These are phyloP conservation scores for Capsicum chinense DNA, from an alignment of 257 asterid genomes.

Conservation along the genomic window DNA sequence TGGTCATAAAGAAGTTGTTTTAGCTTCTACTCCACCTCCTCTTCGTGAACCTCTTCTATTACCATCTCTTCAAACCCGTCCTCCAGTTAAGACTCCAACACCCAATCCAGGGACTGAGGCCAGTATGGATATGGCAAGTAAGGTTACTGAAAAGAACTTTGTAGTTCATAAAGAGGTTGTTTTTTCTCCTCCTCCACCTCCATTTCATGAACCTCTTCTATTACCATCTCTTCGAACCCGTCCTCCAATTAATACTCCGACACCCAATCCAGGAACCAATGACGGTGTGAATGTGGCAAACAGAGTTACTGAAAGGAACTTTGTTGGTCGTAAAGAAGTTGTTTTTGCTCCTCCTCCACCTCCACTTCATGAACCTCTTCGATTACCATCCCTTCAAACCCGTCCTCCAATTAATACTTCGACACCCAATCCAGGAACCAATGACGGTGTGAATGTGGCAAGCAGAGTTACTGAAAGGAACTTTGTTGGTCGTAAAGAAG, in stretches of 20 bases:
- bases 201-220: not conserved
- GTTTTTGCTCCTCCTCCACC: not conserved
- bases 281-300: not conserved
- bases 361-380: not conserved
- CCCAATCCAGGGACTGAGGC: not conserved
- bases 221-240: not conserved
- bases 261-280: not conserved
- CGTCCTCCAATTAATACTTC: not conserved
- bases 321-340: not conserved
- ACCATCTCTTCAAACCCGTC: not conserved
- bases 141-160: not conserved
- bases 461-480: not conserved
- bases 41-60: not conserved
- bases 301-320: not conserved
- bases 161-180: not conserved
- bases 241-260: conserved; percentile 23
- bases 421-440: not conserved
- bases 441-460: not conserved
- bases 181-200: conserved; percentile 34
- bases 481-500: not conserved
- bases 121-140: not conserved
- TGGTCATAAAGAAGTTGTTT: not conserved
- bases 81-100: conserved; percentile 27
- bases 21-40: conserved; percentile 33
- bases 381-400: not conserved